A percentile compares a stretch with the other conserved stretches of the same genome.
Evolutionary conservation across 331 rosid species (phyloP).

Genomic region (Prunus yedoensis): DNA sequence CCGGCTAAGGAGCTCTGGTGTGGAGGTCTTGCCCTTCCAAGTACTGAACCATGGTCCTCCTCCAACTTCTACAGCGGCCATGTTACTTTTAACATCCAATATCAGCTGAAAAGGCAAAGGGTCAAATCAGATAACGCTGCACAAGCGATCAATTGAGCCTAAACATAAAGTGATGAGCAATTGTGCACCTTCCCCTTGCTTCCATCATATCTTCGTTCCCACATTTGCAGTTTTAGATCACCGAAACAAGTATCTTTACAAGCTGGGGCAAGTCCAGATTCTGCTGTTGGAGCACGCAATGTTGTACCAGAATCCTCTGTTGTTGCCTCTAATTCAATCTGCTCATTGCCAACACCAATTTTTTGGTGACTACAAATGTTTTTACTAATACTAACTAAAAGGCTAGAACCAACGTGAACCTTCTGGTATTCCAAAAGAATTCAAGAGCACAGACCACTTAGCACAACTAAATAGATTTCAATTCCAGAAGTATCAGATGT

Average conservation of each 20-base stretch:
- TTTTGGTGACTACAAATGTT: neutral
- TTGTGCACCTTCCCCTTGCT: constrained; percentile 75
- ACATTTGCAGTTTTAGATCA: constrained; percentile 53
- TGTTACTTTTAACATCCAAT: constrained; percentile 73
- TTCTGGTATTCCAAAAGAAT: neutral
- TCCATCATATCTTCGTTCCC: constrained; percentile 87
- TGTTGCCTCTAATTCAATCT: constrained; percentile 83
- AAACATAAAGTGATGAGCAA: neutral
- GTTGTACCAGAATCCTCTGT: constrained; percentile 71
- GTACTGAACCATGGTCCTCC: constrained; percentile 96
- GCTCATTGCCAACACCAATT: constrained; percentile 22
- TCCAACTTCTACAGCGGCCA: constrained; percentile 91
- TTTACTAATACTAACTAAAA: neutral
- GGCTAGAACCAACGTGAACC: neutral
- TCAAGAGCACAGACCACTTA: neutral
- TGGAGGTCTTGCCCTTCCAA: constrained; percentile 75
- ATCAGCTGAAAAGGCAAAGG: constrained; percentile 45
- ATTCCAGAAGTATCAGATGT: neutral
- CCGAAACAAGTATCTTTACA: constrained; percentile 87
- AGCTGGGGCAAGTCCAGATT: constrained; percentile 76
- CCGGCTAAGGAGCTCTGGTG: constrained; percentile 43
- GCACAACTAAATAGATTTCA: neutral
- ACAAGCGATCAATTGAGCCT: neutral
- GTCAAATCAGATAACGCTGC: neutral
- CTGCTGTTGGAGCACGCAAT: constrained; percentile 84